Conservation (phyloP, 2,329 filamentous ascomycete species). For the Hypoxylon sp. region DNA sequence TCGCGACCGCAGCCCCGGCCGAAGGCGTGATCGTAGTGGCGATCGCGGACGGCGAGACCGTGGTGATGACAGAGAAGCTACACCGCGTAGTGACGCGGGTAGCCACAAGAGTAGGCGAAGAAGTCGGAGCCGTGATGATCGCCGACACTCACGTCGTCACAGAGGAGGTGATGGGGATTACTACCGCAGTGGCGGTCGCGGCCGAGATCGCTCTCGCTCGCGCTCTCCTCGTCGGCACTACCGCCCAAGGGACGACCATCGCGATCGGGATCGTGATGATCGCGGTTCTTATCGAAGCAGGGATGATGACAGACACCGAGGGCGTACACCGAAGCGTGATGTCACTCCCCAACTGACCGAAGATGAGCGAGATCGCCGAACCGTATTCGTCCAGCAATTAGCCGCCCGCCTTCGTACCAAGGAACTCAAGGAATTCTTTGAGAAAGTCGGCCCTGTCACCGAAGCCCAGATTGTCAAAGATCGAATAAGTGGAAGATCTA, state of each 20-base stretch:
- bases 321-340: constrained; percentile 59
- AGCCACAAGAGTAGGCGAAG: constrained; percentile 86
- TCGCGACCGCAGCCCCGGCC: constrained; percentile 61
- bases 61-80: constrained; percentile 72
- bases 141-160: constrained; percentile 79
- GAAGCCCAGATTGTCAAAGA: constrained; percentile 99
- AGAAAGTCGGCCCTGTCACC: constrained; percentile 92
- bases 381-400: constrained; percentile 98
- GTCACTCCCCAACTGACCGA: constrained; percentile 83
- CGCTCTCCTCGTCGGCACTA: constrained; percentile 76
- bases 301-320: constrained; percentile 62
- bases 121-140: constrained; percentile 83
- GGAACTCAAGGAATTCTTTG: constrained; percentile 94
- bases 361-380: constrained; percentile 95
- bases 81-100: constrained; percentile 80
- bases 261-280: constrained; percentile 60
- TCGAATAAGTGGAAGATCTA: constrained; percentile 93
- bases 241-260: constrained; percentile 68
- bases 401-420: constrained; percentile 92
- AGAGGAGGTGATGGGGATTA: constrained; percentile 77
- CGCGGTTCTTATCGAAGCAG: constrained; percentile 68
- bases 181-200: constrained; percentile 71
- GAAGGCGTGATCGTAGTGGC: constrained; percentile 62
- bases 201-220: constrained; percentile 76
- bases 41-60: constrained; percentile 69